These are phyloP conservation scores for Citrus maxima DNA, from an alignment of 345 rosid genomes.

Conservation along the genomic window DNA sequence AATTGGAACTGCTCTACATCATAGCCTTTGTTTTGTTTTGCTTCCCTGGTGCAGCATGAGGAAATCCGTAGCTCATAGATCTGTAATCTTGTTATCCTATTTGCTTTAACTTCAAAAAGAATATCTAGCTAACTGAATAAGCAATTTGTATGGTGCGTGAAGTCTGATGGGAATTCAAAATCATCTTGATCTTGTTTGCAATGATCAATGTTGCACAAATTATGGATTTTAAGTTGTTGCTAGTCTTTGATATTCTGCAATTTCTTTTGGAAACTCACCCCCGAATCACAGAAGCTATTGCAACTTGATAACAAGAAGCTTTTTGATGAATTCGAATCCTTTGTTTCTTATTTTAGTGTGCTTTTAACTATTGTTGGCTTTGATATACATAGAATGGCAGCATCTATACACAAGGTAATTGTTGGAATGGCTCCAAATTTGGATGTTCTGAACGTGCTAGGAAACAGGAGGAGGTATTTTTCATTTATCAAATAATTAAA, in stretches of 20 bases:
- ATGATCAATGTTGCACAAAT: not conserved
- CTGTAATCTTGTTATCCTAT: not conserved
- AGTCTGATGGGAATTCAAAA: not conserved
- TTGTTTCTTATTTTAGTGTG: constrained; percentile 12
- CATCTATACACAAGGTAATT: constrained; percentile 63
- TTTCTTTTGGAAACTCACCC: constrained; percentile 53
- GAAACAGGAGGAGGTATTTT: constrained; percentile 74
- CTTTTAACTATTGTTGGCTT: not conserved
- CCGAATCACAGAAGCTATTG: constrained; percentile 42
- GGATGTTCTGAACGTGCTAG: constrained; percentile 72
- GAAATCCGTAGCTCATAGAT: not conserved
- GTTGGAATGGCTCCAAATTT: constrained; percentile 84
- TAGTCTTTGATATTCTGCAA: constrained; percentile 5
- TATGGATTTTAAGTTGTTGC: not conserved
- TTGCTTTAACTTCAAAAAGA: not conserved
- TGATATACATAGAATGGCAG: constrained; percentile 51
- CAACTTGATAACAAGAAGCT: constrained; percentile 59
- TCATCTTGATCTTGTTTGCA: not conserved
- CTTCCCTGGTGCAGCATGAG: not conserved
- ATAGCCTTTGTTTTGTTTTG: not conserved
- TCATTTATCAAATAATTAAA: not conserved
- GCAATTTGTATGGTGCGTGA: not conserved
- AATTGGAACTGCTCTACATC: not conserved
- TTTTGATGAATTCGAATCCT: constrained; percentile 35
- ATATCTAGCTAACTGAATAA: not conserved